Evolutionary conservation across 768 basidiomycete species (phyloP).

Genomic region (Pleurotus eryngii): DNA sequence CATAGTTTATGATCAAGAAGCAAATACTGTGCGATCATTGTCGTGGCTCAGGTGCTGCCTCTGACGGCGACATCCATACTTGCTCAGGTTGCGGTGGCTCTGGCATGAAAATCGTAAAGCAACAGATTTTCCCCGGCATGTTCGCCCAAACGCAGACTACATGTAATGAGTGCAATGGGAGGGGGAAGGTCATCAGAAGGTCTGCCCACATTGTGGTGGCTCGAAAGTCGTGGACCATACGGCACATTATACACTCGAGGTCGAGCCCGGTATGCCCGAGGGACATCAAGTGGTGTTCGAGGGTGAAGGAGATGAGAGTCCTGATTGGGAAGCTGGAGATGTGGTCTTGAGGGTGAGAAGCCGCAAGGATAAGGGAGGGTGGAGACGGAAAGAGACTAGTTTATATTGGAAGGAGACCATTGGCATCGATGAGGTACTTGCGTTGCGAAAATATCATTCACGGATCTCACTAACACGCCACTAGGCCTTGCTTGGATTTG

Average conservation of each 20-base stretch:
- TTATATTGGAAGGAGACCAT: conserved; percentile 93
- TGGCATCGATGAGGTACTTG: conserved; percentile 81
- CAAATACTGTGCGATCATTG: conserved; percentile 95
- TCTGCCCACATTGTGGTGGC: conserved; percentile 81
- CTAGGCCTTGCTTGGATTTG: conserved; percentile 95
- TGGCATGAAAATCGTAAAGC: conserved; percentile 81
- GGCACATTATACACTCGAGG: conserved; percentile 81
- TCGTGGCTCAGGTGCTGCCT: conserved; percentile 91
- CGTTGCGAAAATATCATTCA: background rate
- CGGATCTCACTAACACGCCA: background rate
- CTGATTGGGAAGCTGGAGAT: conserved; percentile 96
- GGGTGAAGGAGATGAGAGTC: conserved; percentile 94
- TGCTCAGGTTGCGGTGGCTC: conserved; percentile 82
- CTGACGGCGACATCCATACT: conserved; percentile 82
- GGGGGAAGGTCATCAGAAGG: conserved; percentile 73
- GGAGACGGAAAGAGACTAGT: conserved; percentile 85
- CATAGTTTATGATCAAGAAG: conserved; percentile 89
- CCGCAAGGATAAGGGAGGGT: conserved; percentile 73
- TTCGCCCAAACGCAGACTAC: conserved; percentile 83
- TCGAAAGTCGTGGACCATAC: conserved; percentile 78
- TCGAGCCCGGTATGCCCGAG: conserved; percentile 87
- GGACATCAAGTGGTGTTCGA: conserved; percentile 91
- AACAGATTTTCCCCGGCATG: conserved; percentile 98
- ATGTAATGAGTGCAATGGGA: conserved; percentile 82
- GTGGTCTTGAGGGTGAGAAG: conserved; percentile 83